Percentiles rank a stretch among this genome's conserved stretches.
Evolutionary conservation across 2,329 filamentous ascomycete species (phyloP).

Genomic region (Hypoxylon sp.): DNA sequence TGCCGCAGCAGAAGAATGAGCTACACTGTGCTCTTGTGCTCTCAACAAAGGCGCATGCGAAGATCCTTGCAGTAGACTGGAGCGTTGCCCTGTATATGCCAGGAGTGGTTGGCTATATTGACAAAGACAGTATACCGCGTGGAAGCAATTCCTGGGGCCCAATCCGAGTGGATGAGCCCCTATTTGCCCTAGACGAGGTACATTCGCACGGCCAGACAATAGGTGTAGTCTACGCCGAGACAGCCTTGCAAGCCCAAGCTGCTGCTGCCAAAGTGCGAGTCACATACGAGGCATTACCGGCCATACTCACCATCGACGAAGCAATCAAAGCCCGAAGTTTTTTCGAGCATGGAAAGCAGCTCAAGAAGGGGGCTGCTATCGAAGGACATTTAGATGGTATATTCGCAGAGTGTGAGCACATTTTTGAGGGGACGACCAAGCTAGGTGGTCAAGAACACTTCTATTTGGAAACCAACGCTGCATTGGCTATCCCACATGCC

Average conservation of each 20-base stretch:
- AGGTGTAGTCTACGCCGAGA: slow-evolving; percentile 87
- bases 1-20: slow-evolving; percentile 86
- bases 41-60: slow-evolving; percentile 88
- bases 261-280: slow-evolving; percentile 85
- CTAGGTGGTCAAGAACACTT: slow-evolving; percentile 98
- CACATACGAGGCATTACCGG: slow-evolving; percentile 90
- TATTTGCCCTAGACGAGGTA: slow-evolving; percentile 92
- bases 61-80: slow-evolving; percentile 82
- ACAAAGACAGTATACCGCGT: slow-evolving; percentile 82
- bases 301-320: slow-evolving; percentile 92
- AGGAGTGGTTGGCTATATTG: slow-evolving; percentile 85
- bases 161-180: slow-evolving; percentile 82
- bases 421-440: slow-evolving; percentile 83
- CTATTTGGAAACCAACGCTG: slow-evolving; percentile 91
- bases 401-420: slow-evolving; percentile 80
- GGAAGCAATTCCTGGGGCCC: slow-evolving; percentile 91
- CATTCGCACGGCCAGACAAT: slow-evolving; percentile 91
- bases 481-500: slow-evolving; percentile 83
- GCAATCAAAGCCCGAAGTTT: slow-evolving; percentile 90
- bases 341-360: slow-evolving; percentile 82
- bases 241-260: slow-evolving; percentile 80
- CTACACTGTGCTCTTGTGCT: slow-evolving; percentile 88
- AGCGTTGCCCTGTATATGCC: slow-evolving; percentile 82
- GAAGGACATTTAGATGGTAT: slow-evolving; percentile 67
- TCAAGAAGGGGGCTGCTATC: slow-evolving; percentile 78